phyloP scores from a whole-genome alignment of 2,329 filamentous ascomycete genomes.

The Clathrospora elynae region DNA sequence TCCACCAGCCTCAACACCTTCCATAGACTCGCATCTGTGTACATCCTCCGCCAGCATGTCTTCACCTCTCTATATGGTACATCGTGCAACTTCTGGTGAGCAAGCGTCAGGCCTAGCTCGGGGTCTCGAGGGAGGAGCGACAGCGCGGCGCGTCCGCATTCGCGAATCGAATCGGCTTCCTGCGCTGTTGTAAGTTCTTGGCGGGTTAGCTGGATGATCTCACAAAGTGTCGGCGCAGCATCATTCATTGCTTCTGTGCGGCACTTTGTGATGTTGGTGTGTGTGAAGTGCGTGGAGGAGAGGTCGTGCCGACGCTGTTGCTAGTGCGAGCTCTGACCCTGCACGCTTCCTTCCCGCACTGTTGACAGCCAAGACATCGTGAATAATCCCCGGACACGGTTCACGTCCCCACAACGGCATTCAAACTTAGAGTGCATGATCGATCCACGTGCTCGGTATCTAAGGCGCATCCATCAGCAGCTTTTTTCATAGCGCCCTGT shows the following conservation, averaged over 20 bases:
- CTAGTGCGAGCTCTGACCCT: slow-evolving; percentile 15
- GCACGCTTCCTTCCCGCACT: slow-evolving; percentile 12
- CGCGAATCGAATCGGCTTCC: slow-evolving; percentile 40
- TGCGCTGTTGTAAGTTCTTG: slow-evolving; percentile 28
- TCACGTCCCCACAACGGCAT: no score
- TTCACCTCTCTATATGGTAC: slow-evolving; percentile 71
- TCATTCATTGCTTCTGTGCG: slow-evolving; percentile 7
- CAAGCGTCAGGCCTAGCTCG: slow-evolving; percentile 62
- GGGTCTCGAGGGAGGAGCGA: slow-evolving; percentile 45
- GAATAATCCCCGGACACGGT: slow-evolving; percentile 16
- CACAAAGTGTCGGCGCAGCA: slow-evolving; percentile 27
- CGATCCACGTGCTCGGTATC: slow-evolving; percentile 9
- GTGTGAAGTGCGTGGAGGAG: background rate
- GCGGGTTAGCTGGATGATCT: slow-evolving; percentile 34
- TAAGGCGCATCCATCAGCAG: no score
- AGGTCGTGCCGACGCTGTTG: slow-evolving; percentile 1
- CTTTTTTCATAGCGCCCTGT: no score
- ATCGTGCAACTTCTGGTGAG: slow-evolving; percentile 70
- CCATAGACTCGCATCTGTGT: slow-evolving; percentile 71
- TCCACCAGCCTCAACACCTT: slow-evolving; percentile 55
- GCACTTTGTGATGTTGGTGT: background rate
- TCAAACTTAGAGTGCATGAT: no score
- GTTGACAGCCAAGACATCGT: slow-evolving; percentile 18
- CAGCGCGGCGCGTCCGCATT: slow-evolving; percentile 51
- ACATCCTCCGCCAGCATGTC: slow-evolving; percentile 70